Evolutionary conservation across 345 rosid species (phyloP).

Genomic region (Carallia brachiata): DNA sequence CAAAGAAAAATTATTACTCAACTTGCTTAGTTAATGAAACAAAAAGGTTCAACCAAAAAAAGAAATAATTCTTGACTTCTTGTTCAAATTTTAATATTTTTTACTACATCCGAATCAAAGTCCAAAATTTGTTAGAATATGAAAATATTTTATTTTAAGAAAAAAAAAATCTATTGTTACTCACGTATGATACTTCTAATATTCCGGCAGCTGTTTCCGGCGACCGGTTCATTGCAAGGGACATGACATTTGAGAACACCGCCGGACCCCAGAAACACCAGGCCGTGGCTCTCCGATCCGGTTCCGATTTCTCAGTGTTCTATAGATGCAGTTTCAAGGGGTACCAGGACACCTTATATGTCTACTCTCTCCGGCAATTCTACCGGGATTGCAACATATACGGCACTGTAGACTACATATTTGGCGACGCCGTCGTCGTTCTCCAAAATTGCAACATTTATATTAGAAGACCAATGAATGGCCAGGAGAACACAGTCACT

Average conservation of each 20-base stretch:
- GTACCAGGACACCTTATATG: slow-evolving; percentile 88
- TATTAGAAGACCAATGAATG: slow-evolving; percentile 46
- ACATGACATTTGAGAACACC: slow-evolving; percentile 77
- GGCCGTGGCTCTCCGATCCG: slow-evolving; percentile 85
- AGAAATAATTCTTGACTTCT: too few relatives aligned
- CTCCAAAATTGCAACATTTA: slow-evolving; percentile 68
- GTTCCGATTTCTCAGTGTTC: slow-evolving; percentile 75
- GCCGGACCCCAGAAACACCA: slow-evolving; percentile 85
- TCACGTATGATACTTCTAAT: neutral
- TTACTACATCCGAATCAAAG: too few relatives aligned
- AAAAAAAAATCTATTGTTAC: neutral
- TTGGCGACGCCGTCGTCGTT: slow-evolving; percentile 62
- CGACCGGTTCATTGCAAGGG: slow-evolving; percentile 66
- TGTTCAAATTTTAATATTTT: too few relatives aligned
- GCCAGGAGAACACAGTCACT: slow-evolving; percentile 61
- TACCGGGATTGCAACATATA: slow-evolving; percentile 68
- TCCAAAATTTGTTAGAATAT: too few relatives aligned
- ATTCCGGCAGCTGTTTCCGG: slow-evolving; percentile 56
- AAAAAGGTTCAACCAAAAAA: too few relatives aligned
- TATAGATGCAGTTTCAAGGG: slow-evolving; percentile 80
- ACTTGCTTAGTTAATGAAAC: too few relatives aligned
- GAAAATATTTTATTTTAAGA: neutral
- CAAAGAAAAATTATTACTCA: too few relatives aligned
- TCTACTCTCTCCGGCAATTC: slow-evolving; percentile 76
- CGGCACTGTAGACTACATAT: slow-evolving; percentile 80